A percentile compares a stretch with the other conserved stretches of the same genome.
Evolutionary conservation across 257 asterid genomes (phyloP).

Genomic region (Solanum ossicruentum): DNA sequence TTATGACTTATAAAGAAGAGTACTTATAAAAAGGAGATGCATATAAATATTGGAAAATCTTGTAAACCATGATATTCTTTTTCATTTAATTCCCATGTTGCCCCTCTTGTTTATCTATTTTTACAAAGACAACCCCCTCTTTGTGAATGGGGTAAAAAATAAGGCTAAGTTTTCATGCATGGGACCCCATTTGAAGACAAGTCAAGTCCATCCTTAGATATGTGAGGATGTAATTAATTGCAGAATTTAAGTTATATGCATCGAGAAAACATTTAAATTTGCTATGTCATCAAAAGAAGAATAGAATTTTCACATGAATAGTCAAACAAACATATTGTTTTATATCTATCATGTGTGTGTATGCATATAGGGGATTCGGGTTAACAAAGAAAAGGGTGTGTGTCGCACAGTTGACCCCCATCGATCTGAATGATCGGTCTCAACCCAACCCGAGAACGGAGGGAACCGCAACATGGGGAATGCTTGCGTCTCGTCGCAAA

Average conservation of each 20-base stretch:
- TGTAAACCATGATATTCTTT: conserved; percentile 20
- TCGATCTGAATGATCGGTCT: too few relatives aligned
- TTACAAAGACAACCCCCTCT: conserved; percentile 16
- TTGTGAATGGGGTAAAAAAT: background rate
- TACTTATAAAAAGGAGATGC: background rate
- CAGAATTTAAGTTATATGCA: background rate
- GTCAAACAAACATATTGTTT: too few relatives aligned
- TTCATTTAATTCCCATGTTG: conserved; percentile 7
- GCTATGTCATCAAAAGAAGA: background rate
- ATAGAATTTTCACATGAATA: too few relatives aligned
- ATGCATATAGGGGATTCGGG: too few relatives aligned
- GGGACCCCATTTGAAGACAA: background rate
- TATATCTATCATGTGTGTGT: too few relatives aligned
- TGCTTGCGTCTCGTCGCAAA: too few relatives aligned
- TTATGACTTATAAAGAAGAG: background rate
- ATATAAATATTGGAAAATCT: conserved; percentile 19
- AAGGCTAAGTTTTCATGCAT: background rate
- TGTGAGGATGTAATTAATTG: background rate
- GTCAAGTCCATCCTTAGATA: background rate
- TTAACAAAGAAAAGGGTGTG: too few relatives aligned
- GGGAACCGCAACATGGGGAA: too few relatives aligned
- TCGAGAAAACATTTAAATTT: background rate
- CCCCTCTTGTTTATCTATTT: conserved; percentile 14
- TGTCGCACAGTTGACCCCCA: too few relatives aligned
- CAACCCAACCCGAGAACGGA: too few relatives aligned